Base-by-base conservation (phyloP, 805 yeast genomes). In the Suhomyces sp. region DNA sequence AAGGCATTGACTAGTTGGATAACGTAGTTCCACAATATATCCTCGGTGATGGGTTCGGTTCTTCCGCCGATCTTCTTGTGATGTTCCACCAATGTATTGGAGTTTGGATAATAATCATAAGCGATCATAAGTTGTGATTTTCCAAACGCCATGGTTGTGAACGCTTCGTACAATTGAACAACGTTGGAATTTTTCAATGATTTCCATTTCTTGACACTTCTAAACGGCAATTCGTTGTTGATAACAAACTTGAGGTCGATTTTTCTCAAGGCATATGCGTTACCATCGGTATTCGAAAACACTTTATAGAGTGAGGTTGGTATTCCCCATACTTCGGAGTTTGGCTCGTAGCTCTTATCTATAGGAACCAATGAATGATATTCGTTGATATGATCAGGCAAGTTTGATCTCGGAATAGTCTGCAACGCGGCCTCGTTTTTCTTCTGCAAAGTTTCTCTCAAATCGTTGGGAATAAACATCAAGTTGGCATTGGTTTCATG, bases 301-400 rank as follows among this genome's bases (percentile, higher is more conserved):
- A 88, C 96, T 69, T 92, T 92, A 72, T 86, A 93, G 12, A 86
- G 71, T 37, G 86, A 76, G 44, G 85, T 81, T 3, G 80, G 73
- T 52, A 80, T 78, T 1, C 86, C 83, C 71, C 81, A 83, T 3
- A 66, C 69, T 47, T 61, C 62, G 12, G 75, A 69, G 21, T 51
- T 51, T 39, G 62, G 58, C 27, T 71, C 73, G 49, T 65, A 66
- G 3, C 65, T 57, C 59, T 44, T 70, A 65, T 90, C 97, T 41
- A 93, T 75, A 2, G 97, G 97, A 27, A 86, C 91, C 52, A 93
- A 76, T 19, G 94, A 85, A 68, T 89, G 96, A 91, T 61, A 92
- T 64, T 54, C 75, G 68, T 50, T 85, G 66, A 61, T 80, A 79
- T 82, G 80, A 35, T 85, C 87, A 0, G 98, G 79, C 35, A 75